These are phyloP conservation scores for Melampsora larici-populina DNA, from an alignment of 1,284 basidiomycete genomes.

Conservation along the genomic window DNA sequence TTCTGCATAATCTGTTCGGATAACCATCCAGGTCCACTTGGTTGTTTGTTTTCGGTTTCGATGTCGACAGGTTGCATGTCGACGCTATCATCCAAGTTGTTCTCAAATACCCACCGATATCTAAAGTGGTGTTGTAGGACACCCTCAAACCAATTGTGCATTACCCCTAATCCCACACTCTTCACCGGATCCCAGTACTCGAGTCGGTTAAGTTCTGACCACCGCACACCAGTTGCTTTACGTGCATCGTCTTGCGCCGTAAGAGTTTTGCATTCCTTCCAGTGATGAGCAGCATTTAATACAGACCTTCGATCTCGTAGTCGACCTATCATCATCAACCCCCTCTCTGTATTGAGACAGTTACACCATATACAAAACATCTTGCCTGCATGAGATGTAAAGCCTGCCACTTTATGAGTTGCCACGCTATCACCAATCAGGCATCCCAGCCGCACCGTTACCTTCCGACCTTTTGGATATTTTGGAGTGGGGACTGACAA, in stretches of 20 bases:
- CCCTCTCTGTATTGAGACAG: background rate
- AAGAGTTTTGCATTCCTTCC: conserved; percentile 2
- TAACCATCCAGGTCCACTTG: background rate
- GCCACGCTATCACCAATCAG: background rate
- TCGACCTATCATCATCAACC: background rate
- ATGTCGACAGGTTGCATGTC: too few species aligned
- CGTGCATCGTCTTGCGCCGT: background rate
- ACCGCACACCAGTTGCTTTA: background rate
- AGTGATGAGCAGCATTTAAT: background rate
- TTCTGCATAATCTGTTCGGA: background rate
- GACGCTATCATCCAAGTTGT: too few species aligned
- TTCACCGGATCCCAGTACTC: background rate
- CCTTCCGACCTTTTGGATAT: background rate
- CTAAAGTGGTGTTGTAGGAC: conserved; percentile 28
- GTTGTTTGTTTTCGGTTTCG: background rate
- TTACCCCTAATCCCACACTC: background rate
- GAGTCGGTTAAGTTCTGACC: conserved; percentile 5
- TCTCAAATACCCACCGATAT: conserved; percentile 4
- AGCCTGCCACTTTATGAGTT: conserved; percentile 8
- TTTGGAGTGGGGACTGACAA: background rate
- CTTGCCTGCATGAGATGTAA: background rate
- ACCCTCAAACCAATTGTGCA: conserved; percentile 27
- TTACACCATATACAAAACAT: background rate
- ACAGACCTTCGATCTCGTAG: background rate
- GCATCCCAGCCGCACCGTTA: background rate